A percentile compares a stretch with the other conserved stretches of the same genome.
Conservation (phyloP, 2,329 filamentous ascomycete species). For the Aspergillus ochraceoroseus region DNA sequence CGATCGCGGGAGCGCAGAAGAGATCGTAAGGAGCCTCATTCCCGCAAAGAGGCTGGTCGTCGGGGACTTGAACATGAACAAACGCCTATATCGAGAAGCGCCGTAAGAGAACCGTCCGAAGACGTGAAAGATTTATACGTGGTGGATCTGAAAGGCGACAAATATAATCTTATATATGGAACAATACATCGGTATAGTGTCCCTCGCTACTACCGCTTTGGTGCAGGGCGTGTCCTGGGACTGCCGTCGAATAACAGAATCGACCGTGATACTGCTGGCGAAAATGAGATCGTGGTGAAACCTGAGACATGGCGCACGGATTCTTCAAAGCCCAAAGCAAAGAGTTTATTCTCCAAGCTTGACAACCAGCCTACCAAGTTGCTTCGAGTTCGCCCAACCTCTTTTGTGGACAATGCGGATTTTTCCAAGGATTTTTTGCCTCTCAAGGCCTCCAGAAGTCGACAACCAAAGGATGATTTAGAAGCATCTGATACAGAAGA, state of each 20-base stretch:
- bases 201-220: slow-evolving; percentile 65
- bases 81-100: slow-evolving; percentile 7
- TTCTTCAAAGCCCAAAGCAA: slow-evolving; percentile 48
- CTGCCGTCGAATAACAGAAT: slow-evolving; percentile 57
- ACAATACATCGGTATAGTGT: slow-evolving; percentile 66
- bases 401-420: slow-evolving; percentile 19
- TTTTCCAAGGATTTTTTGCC: slow-evolving; percentile 33
- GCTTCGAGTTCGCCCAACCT: slow-evolving; percentile 27
- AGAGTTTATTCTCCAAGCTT: slow-evolving; percentile 31
- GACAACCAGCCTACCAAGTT: slow-evolving; percentile 21
- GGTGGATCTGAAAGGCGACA: slow-evolving; percentile 71
- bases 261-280: slow-evolving; percentile 55
- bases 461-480: slow-evolving; percentile 42
- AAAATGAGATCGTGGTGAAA: slow-evolving; percentile 37
- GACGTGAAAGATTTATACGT: slow-evolving; percentile 46
- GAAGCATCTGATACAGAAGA: slow-evolving; percentile 43
- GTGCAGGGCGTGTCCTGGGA: slow-evolving; percentile 67
- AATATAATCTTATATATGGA: slow-evolving; percentile 69
- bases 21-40: slow-evolving; percentile 16
- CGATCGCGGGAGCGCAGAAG: slow-evolving; percentile 21
- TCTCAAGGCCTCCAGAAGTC: slow-evolving; percentile 22
- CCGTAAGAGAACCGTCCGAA: slow-evolving; percentile 16
- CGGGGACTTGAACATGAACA: slow-evolving; percentile 8
- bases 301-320: slow-evolving; percentile 34
- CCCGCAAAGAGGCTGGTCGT: slow-evolving; percentile 14